Base-by-base conservation (phyloP, 768 basidiomycete genomes). In the Ramaria rubella region DNA sequence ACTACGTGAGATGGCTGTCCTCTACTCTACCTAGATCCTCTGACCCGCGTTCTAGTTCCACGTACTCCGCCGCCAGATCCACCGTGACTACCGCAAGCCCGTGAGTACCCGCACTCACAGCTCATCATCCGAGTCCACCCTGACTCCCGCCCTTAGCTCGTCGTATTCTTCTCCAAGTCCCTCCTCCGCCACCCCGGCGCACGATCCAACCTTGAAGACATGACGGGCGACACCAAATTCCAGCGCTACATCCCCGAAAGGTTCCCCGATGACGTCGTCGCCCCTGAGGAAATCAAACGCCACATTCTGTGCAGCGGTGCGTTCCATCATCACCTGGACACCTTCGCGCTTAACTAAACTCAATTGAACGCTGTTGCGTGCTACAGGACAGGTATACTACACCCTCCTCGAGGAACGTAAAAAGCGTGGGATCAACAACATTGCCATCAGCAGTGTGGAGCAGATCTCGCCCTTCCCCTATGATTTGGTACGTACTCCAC, bases 391-490 rank as follows among this genome's bases (percentile, higher is more conserved):
- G 77, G 93, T 98, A 44, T 99, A 99, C 77, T 83, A 88, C 65
- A 78, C 89, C 29, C 81, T 99, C 40, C 68, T 94, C 24, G 84
- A 89, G 65, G 94, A 96, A 65, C 88, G 96, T 57, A 90, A 95
- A 69, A 87, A 88, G 42, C 83, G 83, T 59, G 92, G 91, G 21
- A 85, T 95, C 73, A 91, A 87, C 60, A 89, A 98, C 68, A 80
- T 99, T 61, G 95, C 87, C 24, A 96, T 99, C 66, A 94, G 91
- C 63, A 79, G 96, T 49, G 69, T 99, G 43, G 96, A 99, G 69
- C 96, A 99, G 72, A 67, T 98, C 55, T 94, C 93, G 26, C 96
- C 96, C 1, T 91, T 99, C 81, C 96, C 96, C 49, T 97, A 98
- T 67, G 95, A 98, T 64, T 73, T 94, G 51, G 88, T 94, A 65